Conservation (phyloP, 257 asterid genomes). For the Nicotiana tabacum region DNA sequence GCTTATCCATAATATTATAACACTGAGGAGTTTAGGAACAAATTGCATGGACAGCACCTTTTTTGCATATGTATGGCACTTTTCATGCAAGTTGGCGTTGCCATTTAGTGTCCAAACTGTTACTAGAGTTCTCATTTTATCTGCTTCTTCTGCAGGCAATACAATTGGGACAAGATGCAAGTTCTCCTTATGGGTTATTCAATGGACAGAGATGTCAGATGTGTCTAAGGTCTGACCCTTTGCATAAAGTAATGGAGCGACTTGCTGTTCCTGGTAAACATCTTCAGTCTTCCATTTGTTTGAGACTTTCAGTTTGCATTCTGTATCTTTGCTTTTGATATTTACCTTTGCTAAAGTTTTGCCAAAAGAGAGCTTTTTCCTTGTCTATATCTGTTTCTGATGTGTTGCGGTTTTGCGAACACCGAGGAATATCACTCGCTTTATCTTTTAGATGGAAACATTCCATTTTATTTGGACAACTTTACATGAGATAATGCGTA, state of each 20-base stretch:
- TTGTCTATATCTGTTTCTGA: background rate
- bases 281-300: background rate
- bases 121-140: background rate
- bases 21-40: background rate
- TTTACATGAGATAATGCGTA: background rate
- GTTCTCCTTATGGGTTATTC: constrained; percentile 41
- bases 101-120: background rate
- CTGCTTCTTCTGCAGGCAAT: constrained; percentile 37
- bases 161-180: constrained; percentile 65
- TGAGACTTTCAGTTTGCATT: background rate
- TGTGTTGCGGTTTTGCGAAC: background rate
- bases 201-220: constrained; percentile 70
- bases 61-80: background rate
- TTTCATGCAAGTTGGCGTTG: background rate
- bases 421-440: background rate
- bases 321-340: background rate
- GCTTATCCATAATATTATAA: background rate
- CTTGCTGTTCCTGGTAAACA: constrained; percentile 53
- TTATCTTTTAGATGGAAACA: background rate
- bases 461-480: background rate
- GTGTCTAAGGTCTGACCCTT: constrained; percentile 68
- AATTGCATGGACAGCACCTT: background rate
- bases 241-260: constrained; percentile 73
- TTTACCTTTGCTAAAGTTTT: constrained; percentile 1
- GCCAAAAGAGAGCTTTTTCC: background rate